These are phyloP conservation scores for Phytophthora podocarpi DNA, from an alignment of 352 stramenopile genomes.

Conservation along the genomic window DNA sequence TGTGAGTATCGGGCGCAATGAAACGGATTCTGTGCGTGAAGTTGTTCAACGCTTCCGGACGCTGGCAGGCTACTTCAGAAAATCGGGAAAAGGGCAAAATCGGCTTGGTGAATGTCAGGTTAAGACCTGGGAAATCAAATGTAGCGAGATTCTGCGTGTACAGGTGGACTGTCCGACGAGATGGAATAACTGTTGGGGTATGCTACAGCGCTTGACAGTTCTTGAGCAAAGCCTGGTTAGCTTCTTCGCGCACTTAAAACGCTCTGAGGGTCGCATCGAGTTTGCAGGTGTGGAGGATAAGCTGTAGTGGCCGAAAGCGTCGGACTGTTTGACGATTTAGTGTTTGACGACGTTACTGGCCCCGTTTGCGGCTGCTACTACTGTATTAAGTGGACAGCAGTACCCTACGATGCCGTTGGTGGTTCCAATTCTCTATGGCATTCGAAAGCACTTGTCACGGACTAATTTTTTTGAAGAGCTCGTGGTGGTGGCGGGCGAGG, in stretches of 20 bases:
- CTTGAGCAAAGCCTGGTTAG: not conserved
- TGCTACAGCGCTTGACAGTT: slow-evolving; percentile 7
- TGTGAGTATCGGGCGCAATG: not conserved
- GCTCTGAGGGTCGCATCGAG: not conserved
- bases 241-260: slow-evolving; percentile 7
- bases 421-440: not conserved
- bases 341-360: not conserved
- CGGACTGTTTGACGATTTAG: slow-evolving; percentile 13
- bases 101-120: not conserved
- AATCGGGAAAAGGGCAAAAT: slow-evolving; percentile 15
- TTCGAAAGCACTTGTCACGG: not conserved
- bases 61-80: slow-evolving; percentile 18
- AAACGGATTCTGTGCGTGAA: not conserved
- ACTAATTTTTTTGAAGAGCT: slow-evolving; percentile 9
- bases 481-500: not conserved
- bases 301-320: not conserved
- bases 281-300: slow-evolving; percentile 9
- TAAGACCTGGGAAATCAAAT: not conserved
- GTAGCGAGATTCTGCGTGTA: not conserved
- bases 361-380: not conserved
- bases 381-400: not conserved
- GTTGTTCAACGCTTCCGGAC: slow-evolving; percentile 18
- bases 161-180: slow-evolving; percentile 9
- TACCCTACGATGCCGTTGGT: slow-evolving; percentile 17
- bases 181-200: slow-evolving; percentile 21